phyloP scores from a whole-genome alignment of 2,329 filamentous ascomycete species.

The Helicocarpus griseus region DNA sequence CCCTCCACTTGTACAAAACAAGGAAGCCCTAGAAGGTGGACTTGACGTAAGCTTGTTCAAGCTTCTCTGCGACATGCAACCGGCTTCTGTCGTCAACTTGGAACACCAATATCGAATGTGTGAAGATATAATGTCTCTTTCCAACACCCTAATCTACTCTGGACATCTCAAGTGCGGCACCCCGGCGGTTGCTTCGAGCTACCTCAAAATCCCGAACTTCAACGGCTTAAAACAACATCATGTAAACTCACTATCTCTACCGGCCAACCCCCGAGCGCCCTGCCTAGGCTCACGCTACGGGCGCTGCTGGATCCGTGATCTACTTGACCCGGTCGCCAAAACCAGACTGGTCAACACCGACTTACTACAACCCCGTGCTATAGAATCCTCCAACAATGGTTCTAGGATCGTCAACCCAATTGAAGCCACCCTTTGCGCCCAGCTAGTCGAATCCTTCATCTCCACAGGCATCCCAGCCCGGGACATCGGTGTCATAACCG shows the following conservation, averaged over 20 bases:
- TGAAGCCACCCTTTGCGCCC: slow-evolving; percentile 68
- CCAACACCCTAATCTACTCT: slow-evolving; percentile 88
- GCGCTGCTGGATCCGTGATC: slow-evolving; percentile 65
- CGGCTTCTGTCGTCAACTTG: slow-evolving; percentile 77
- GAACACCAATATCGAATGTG: slow-evolving; percentile 99
- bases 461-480: slow-evolving; percentile 61
- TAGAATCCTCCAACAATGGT: slow-evolving; percentile 59
- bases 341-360: slow-evolving; percentile 90
- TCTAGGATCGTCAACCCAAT: slow-evolving; percentile 78
- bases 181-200: slow-evolving; percentile 58
- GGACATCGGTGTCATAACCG: slow-evolving; percentile 90
- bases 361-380: slow-evolving; percentile 50
- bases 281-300: slow-evolving; percentile 45
- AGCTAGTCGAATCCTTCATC: slow-evolving; percentile 72
- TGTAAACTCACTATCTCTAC: slow-evolving; percentile 11
- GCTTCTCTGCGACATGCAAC: slow-evolving; percentile 78
- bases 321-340: slow-evolving; percentile 60
- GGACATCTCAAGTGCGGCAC: slow-evolving; percentile 85
- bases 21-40: slow-evolving; percentile 73
- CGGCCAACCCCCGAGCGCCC: slow-evolving; percentile 28
- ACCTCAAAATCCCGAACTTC: slow-evolving; percentile 59
- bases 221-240: slow-evolving; percentile 49
- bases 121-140: slow-evolving; percentile 89
- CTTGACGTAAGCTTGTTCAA: slow-evolving; percentile 93
- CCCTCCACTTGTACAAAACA: slow-evolving; percentile 87